Evolutionary conservation across 2,329 filamentous ascomycete species (phyloP), one percentile per base, ranked within the genome.

Genomic region (Alternaria burnsii): DNA sequence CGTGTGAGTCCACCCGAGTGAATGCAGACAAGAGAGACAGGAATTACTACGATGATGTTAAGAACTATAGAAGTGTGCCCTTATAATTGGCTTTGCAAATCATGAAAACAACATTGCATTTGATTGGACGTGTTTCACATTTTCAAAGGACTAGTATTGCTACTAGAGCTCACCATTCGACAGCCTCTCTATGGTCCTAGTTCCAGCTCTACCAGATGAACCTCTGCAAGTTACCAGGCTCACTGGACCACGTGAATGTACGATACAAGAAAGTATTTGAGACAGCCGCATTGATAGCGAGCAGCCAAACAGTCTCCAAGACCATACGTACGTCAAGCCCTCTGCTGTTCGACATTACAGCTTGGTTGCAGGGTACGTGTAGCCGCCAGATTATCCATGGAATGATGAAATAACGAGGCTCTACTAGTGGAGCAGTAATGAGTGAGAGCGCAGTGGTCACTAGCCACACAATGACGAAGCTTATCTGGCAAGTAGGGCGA

Each of bases 361-460:
- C 52, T 83, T 78, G 47, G 16, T 63, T 47, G 47, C 71, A 66
- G 0, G 92, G 92, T 0, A 96, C 81, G 71, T 96, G 86, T 8
- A 98, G 80, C 1, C 95, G 86, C 92, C 94, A 98, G 71, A 97
- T 89, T 9, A 97, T 86, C 93, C 93, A 99, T 0, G 94, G 94
- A 12, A 97, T 84, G 74, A 99, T 96, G 78, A 97, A 97, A 79
- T 99, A 99, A 14, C 95, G 87, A 14, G 95, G 95, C 77, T 99
- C 95, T 10, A 99, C 94, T 0, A 99, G 85, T 0, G 95, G 94
- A 0, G 95, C 94, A 0, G 93, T 95, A 55, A 97, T 81, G 12
- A 99, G 86, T 0, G 92, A 94, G 4, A 97, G 83, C 0, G 89
- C 74, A 0, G 93, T 93, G 0, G 94, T 86, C 5, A 88, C 80